Evolutionary conservation across 257 asterid species (phyloP).

Genomic region (Gynochthodes officinalis): DNA sequence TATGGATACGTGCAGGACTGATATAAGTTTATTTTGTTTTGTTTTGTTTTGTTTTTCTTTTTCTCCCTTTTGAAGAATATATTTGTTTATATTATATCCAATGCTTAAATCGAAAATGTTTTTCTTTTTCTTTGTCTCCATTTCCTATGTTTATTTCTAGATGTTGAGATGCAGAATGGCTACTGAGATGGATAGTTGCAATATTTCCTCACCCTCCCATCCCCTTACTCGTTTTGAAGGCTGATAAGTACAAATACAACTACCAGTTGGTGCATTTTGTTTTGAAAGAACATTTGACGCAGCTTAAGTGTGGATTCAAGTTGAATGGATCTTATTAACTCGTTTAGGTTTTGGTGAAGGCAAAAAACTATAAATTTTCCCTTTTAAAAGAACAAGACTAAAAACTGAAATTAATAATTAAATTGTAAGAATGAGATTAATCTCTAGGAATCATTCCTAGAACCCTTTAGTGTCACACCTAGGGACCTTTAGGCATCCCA

Average conservation of each 20-base stretch:
- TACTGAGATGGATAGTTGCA: neutral
- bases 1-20: neutral
- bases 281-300: neutral
- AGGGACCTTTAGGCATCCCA: too few species aligned
- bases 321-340: too few species aligned
- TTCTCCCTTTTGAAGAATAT: neutral
- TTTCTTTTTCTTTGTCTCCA: neutral
- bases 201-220: neutral
- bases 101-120: neutral
- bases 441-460: too few species aligned
- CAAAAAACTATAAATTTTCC: too few species aligned
- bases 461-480: too few species aligned
- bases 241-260: neutral
- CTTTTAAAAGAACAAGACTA: too few species aligned
- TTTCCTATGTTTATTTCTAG: neutral
- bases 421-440: too few species aligned
- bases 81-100: neutral
- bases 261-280: neutral
- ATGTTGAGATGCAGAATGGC: neutral
- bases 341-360: too few species aligned
- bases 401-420: too few species aligned
- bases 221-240: neutral
- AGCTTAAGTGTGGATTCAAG: too few species aligned
- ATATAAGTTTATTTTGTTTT: too few species aligned
- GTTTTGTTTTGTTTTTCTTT: neutral